Conservation (phyloP, 1,284 basidiomycete genomes). For the Athelia psychrophila region DNA sequence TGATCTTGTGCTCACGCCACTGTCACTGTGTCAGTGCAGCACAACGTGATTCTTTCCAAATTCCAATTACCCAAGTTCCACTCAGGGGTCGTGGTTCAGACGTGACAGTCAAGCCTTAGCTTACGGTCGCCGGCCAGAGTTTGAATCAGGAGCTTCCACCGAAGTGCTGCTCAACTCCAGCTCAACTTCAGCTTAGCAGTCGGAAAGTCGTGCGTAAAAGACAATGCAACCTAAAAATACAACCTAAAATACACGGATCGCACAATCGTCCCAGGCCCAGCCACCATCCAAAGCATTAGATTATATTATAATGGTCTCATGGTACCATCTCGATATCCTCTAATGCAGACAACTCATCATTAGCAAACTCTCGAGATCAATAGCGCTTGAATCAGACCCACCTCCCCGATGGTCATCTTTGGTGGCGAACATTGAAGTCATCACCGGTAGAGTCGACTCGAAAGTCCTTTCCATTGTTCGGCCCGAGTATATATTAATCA, state of each 20-base stretch:
- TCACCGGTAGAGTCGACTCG: not conserved
- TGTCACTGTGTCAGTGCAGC: too few species aligned
- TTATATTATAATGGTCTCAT: slow-evolving; percentile 5
- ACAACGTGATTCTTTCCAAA: not conserved
- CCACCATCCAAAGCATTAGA: not conserved
- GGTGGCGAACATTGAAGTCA: slow-evolving; percentile 15
- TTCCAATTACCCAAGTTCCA: too few species aligned
- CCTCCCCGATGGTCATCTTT: slow-evolving; percentile 29
- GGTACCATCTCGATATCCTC: slow-evolving; percentile 1
- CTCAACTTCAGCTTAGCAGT: too few species aligned
- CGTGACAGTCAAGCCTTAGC: too few species aligned
- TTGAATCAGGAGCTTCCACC: too few species aligned
- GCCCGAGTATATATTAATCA: not conserved
- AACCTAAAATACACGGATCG: not conserved
- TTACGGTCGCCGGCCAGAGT: too few species aligned
- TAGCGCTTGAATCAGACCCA: slow-evolving; percentile 42
- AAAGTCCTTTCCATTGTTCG: not conserved
- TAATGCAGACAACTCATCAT: slow-evolving; percentile 12
- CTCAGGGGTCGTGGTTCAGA: too few species aligned
- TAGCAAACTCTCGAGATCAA: too few species aligned
- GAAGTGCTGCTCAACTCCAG: too few species aligned
- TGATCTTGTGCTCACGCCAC: not conserved
- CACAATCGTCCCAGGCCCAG: not conserved
- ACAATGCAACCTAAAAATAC: not conserved
- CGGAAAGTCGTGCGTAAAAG: too few species aligned